A percentile compares a stretch with the other conserved stretches of the same genome.
phyloP scores from a whole-genome alignment of 805 yeast species.

The Spathaspora gorwiae region DNA sequence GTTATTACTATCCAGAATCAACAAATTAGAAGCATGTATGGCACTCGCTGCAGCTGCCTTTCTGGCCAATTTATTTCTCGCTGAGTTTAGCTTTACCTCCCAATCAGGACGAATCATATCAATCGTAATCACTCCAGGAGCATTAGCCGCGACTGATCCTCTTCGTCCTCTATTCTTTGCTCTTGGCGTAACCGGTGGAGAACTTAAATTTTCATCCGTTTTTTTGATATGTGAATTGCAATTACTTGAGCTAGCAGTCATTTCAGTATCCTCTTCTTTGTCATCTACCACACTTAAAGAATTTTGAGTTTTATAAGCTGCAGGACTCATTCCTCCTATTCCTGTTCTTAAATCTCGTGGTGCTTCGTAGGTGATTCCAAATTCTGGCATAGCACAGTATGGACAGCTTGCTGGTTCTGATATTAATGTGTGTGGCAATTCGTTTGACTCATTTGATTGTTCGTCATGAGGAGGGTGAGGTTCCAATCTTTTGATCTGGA shows the following conservation, averaged over 20 bases:
- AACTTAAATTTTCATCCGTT: background rate
- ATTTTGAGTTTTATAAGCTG: constrained; percentile 19
- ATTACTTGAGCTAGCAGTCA: background rate
- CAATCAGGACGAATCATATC: constrained; percentile 91
- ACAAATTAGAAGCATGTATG: constrained; percentile 78
- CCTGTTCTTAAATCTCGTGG: constrained; percentile 53
- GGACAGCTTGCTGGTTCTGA: constrained; percentile 92
- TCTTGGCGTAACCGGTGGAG: background rate
- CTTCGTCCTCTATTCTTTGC: constrained; percentile 15
- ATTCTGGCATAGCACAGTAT: constrained; percentile 82
- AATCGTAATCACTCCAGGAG: constrained; percentile 68
- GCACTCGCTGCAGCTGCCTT: constrained; percentile 93
- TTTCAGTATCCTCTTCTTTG: background rate
- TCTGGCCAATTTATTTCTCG: constrained; percentile 73
- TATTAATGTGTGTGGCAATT: constrained; percentile 56
- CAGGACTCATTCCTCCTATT: constrained; percentile 51
- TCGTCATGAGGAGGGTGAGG: constrained; percentile 90
- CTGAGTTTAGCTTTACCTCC: constrained; percentile 69
- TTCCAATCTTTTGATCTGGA: constrained; percentile 83
- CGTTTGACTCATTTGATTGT: constrained; percentile 13
- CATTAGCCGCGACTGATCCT: constrained; percentile 57
- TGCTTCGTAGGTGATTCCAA: constrained; percentile 80
- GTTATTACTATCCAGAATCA: constrained; percentile 32
- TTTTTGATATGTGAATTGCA: background rate
- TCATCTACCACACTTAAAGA: background rate